These are phyloP conservation scores for Pichia inconspicua DNA, from an alignment of 1,139 yeast genomes.

Conservation along the genomic window DNA sequence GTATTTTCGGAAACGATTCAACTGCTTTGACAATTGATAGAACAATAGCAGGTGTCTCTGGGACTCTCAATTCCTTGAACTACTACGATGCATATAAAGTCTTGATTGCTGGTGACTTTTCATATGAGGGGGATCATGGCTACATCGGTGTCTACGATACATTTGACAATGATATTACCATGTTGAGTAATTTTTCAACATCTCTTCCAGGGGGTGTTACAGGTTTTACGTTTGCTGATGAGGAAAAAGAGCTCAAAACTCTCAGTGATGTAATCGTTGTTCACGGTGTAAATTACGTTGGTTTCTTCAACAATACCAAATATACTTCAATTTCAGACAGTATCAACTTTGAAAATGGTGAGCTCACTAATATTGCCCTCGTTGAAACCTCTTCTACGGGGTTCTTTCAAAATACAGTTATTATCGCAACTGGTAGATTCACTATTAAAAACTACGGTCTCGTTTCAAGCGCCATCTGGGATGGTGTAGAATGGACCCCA, in stretches of 20 bases:
- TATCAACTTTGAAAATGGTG: conserved; percentile 25
- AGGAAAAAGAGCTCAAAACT: conserved; percentile 40
- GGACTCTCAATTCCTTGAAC: conserved; percentile 53
- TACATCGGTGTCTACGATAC: conserved; percentile 20
- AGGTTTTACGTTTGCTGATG: conserved; percentile 39
- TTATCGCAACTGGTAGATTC: conserved; percentile 60
- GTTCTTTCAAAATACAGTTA: conserved; percentile 38
- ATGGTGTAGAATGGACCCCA: conserved; percentile 71
- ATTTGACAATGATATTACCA: conserved; percentile 18
- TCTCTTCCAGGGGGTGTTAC: conserved; percentile 19
- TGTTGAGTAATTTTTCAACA: conserved; percentile 5
- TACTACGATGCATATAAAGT: conserved; percentile 45
- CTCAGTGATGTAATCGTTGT: conserved; percentile 47
- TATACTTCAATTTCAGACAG: conserved; percentile 37
- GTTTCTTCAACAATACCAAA: conserved; percentile 41
- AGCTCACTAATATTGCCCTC: conserved; percentile 37
- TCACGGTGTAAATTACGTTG: conserved; percentile 43
- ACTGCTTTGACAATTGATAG: conserved; percentile 44
- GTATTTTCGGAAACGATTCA: conserved; percentile 42
- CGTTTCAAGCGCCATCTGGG: conserved; percentile 60
- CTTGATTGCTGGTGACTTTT: conserved; percentile 53
- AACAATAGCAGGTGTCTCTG: conserved; percentile 28
- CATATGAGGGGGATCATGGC: conserved; percentile 3
- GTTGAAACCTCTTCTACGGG: conserved; percentile 26
- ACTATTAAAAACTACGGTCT: conserved; percentile 46